Conservation (phyloP, 129 eudicot genomes). For the Pseudognaphalium luteoalbum region DNA sequence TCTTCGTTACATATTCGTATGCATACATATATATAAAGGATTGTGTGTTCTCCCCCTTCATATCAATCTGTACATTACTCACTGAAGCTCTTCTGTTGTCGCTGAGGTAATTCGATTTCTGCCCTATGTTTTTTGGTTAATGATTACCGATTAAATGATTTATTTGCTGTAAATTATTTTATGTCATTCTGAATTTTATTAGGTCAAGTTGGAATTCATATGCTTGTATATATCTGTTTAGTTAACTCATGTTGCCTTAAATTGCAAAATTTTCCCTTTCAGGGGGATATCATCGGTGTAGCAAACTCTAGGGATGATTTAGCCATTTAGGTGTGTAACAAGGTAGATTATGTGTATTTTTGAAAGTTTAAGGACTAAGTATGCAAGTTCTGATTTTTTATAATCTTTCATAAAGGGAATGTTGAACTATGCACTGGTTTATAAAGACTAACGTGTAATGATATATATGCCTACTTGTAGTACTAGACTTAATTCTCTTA, state of each 20-base stretch:
- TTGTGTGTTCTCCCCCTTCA: not conserved
- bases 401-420: not conserved
- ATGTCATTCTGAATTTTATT: slow-evolving; percentile 14
- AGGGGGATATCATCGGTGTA: not conserved
- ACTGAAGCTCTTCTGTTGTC: not conserved
- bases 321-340: too few species aligned
- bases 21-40: not conserved
- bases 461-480: too few species aligned
- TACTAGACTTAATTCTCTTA: too few species aligned
- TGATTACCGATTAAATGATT: not conserved
- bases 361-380: not conserved
- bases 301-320: not conserved
- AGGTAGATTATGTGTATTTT: not conserved
- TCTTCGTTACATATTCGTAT: not conserved
- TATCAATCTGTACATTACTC: not conserved
- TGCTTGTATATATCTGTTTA: not conserved
- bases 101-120: not conserved
- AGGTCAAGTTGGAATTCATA: slow-evolving; percentile 2
- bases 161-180: slow-evolving; percentile 14
- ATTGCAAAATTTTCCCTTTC: not conserved
- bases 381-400: not conserved
- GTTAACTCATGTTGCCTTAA: not conserved
- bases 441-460: too few species aligned
- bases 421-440: not conserved
- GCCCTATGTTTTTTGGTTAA: not conserved